These are phyloP conservation scores for Cladophialophora psammophila DNA, from an alignment of 2,329 filamentous ascomycete species.

Conservation along the genomic window DNA sequence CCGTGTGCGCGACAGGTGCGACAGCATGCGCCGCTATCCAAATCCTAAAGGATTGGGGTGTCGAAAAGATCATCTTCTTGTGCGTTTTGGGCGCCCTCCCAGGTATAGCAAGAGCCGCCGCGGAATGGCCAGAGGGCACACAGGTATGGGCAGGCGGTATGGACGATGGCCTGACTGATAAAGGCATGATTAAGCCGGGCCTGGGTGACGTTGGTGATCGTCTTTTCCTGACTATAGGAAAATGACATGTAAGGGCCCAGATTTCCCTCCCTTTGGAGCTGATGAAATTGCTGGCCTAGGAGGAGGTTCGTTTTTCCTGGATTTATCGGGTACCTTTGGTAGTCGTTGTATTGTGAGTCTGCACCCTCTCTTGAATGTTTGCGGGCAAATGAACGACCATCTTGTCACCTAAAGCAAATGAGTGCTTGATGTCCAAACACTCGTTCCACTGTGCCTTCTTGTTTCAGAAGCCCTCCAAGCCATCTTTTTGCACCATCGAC, in stretches of 20 bases:
- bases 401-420: slow-evolving; percentile 72
- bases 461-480: slow-evolving; percentile 76
- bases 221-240: slow-evolving; percentile 86
- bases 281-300: not conserved
- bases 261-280: not conserved
- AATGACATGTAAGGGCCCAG: slow-evolving; percentile 55
- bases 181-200: slow-evolving; percentile 89
- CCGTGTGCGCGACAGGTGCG: slow-evolving; percentile 90
- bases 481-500: slow-evolving; percentile 83
- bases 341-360: not conserved
- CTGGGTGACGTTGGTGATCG: slow-evolving; percentile 90
- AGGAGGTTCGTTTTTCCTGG: not conserved
- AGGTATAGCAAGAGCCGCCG: slow-evolving; percentile 75
- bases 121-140: slow-evolving; percentile 69
- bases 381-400: not conserved
- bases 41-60: slow-evolving; percentile 88
- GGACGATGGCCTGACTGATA: slow-evolving; percentile 75
- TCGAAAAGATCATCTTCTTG: slow-evolving; percentile 78
- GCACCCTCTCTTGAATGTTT: not conserved
- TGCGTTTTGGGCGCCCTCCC: slow-evolving; percentile 74
- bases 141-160: slow-evolving; percentile 81
- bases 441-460: slow-evolving; percentile 73
- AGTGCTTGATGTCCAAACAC: slow-evolving; percentile 82
- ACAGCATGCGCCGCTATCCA: slow-evolving; percentile 90
- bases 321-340: not conserved